Conservation (phyloP, 345 rosid genomes). For the Eucalyptus viminalis region DNA sequence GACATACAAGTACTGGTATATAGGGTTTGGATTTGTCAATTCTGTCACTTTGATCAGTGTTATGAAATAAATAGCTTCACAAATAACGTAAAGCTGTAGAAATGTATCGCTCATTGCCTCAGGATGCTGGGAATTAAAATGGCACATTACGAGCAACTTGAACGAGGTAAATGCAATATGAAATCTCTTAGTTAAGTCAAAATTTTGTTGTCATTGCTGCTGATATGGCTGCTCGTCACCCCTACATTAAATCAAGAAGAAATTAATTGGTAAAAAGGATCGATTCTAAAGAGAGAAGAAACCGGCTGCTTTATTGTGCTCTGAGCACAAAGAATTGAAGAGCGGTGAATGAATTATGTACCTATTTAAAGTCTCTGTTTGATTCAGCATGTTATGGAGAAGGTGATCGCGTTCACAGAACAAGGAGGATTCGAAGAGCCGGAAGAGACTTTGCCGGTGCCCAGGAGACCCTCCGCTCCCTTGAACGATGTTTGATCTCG, state of each 20-base stretch:
- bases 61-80: not conserved
- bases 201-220: not conserved
- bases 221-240: not conserved
- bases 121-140: not conserved
- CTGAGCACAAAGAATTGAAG: not conserved
- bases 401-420: no score
- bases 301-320: not conserved
- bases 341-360: no score
- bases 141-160: accelerated
- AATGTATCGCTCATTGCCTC: accelerated
- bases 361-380: no score
- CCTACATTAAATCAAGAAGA: not conserved
- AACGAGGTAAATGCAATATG: not conserved
- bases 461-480: no score
- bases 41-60: accelerated
- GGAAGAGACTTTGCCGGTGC: no score
- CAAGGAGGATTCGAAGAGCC: no score
- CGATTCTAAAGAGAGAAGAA: not conserved
- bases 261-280: not conserved
- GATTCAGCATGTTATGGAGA: no score
- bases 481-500: no score
- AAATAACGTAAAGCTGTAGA: not conserved
- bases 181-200: not conserved
- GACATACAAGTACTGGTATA: no score
- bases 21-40: accelerated